Percentiles rank a stretch among this genome's conserved stretches.
phyloP scores from a whole-genome alignment of 108 stramenopile genomes.

The Seminavis robusta region DNA sequence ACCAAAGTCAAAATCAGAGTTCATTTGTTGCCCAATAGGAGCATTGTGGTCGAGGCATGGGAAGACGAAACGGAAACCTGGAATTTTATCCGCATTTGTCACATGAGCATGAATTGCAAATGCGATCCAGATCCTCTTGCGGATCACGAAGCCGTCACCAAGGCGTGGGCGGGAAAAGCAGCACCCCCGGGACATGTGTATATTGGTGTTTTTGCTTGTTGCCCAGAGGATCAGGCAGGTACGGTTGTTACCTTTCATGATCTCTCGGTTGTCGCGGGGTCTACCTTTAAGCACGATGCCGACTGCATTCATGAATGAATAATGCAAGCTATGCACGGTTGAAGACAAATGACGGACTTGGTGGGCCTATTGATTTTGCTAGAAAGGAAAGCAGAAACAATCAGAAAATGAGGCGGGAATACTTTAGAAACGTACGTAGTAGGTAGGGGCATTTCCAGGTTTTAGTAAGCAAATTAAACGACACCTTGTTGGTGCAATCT shows the following conservation, averaged over 20 bases:
- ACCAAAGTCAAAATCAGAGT: slow-evolving; percentile 7
- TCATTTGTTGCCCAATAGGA: slow-evolving; percentile 10
- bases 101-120: slow-evolving; percentile 10
- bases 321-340: too few species aligned
- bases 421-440: too few species aligned
- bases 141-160: too few species aligned
- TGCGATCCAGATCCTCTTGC: too few species aligned
- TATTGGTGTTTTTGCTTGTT: slow-evolving; percentile 16
- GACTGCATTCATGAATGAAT: too few species aligned
- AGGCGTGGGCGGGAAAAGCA: slow-evolving; percentile 3
- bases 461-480: too few species aligned
- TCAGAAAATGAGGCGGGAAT: too few species aligned
- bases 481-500: too few species aligned
- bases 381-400: too few species aligned
- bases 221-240: slow-evolving; percentile 14
- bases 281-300: slow-evolving; percentile 16
- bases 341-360: too few species aligned
- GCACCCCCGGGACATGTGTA: slow-evolving; percentile 3
- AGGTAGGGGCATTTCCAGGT: too few species aligned
- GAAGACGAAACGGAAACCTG: slow-evolving; percentile 3
- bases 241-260: slow-evolving; percentile 15
- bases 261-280: slow-evolving; percentile 9
- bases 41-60: slow-evolving; percentile 20
- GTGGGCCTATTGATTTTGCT: too few species aligned
- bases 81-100: slow-evolving; percentile 17